A percentile compares a stretch with the other conserved stretches of the same genome.
Conservation (phyloP, 148 eudicot genomes). For the Cornus florida region DNA sequence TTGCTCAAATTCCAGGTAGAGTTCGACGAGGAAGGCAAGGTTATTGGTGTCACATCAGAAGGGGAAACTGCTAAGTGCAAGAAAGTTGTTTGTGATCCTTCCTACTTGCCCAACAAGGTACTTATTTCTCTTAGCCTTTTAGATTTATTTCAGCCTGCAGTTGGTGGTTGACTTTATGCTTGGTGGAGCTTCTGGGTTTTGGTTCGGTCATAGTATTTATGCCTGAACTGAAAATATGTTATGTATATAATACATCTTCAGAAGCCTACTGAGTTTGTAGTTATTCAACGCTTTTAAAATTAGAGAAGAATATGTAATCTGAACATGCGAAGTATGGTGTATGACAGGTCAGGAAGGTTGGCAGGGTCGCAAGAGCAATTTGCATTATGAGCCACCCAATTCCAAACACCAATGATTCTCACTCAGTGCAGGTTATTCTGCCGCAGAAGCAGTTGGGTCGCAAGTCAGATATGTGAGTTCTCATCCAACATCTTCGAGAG, state of each 20-base stretch:
- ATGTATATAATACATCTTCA: neutral
- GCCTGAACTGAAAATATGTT: neutral
- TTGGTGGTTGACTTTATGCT: neutral
- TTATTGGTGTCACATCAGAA: slow-evolving; percentile 34
- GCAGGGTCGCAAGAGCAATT: slow-evolving; percentile 95
- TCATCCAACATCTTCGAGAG: neutral
- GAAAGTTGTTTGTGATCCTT: slow-evolving; percentile 98
- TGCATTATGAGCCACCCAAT: slow-evolving; percentile 97
- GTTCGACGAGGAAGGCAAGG: slow-evolving; percentile 86
- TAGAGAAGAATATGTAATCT: neutral
- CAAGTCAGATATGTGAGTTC: slow-evolving; percentile 89
- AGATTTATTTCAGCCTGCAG: neutral
- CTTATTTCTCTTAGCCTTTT: neutral
- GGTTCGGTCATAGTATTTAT: neutral
- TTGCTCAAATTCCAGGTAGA: slow-evolving; percentile 60
- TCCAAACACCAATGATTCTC: slow-evolving; percentile 83
- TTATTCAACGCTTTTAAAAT: neutral
- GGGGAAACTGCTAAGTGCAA: slow-evolving; percentile 88
- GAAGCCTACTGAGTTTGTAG: neutral
- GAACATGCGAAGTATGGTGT: slow-evolving; percentile 5
- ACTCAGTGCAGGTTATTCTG: slow-evolving; percentile 50
- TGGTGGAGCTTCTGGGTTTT: neutral
- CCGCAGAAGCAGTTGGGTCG: slow-evolving; percentile 79
- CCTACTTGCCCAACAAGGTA: slow-evolving; percentile 91
- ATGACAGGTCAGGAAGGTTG: slow-evolving; percentile 83